These are phyloP conservation scores for Beta vulgaris DNA, from an alignment of 148 eudicot genomes.

Conservation along the genomic window DNA sequence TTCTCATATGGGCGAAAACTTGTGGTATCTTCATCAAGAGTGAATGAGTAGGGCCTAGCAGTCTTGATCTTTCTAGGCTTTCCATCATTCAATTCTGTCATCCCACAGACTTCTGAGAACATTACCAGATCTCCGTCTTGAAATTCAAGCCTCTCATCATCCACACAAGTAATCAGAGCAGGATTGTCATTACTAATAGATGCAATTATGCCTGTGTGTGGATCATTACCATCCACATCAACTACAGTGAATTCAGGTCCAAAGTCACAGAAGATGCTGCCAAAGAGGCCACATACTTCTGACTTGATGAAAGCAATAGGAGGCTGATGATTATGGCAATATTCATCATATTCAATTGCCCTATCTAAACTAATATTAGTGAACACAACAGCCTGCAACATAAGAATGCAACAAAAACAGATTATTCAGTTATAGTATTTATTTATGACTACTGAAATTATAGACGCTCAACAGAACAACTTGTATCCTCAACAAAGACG, in stretches of 20 bases:
- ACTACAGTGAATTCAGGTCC: slow-evolving; percentile 61
- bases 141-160: slow-evolving; percentile 75
- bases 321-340: slow-evolving; percentile 60
- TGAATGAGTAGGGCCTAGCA: slow-evolving; percentile 64
- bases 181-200: slow-evolving; percentile 64
- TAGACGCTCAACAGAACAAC: no score
- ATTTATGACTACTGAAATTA: background rate
- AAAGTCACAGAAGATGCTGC: slow-evolving; percentile 67
- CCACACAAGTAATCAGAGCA: slow-evolving; percentile 66
- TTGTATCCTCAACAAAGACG: no score
- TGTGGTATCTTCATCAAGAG: slow-evolving; percentile 73
- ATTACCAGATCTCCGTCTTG: slow-evolving; percentile 75
- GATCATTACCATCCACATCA: slow-evolving; percentile 68
- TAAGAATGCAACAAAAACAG: background rate
- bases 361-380: slow-evolving; percentile 52
- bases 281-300: slow-evolving; percentile 68
- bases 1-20: slow-evolving; percentile 48
- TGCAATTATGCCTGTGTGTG: slow-evolving; percentile 66
- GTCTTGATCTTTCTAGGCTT: slow-evolving; percentile 60
- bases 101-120: slow-evolving; percentile 69
- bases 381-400: slow-evolving; percentile 57
- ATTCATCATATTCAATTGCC: slow-evolving; percentile 61
- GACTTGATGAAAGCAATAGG: slow-evolving; percentile 68
- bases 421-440: background rate
- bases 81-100: slow-evolving; percentile 76